These are phyloP conservation scores for Saturnispora sekii DNA, from an alignment of 805 yeast species.

Conservation along the genomic window DNA sequence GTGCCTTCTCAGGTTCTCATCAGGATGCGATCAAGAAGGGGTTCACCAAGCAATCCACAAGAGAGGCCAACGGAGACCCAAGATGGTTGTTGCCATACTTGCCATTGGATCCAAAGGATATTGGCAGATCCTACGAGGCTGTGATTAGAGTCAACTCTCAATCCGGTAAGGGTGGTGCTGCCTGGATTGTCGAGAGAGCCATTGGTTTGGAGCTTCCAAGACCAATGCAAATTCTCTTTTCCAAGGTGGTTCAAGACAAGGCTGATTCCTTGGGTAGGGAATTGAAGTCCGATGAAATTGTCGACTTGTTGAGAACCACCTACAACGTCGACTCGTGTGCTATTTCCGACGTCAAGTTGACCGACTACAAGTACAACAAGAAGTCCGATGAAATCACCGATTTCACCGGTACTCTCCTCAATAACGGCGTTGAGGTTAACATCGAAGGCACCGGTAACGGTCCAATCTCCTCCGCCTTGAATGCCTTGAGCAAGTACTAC, in stretches of 20 bases:
- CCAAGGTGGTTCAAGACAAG: slow-evolving; percentile 48
- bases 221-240: slow-evolving; percentile 58
- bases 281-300: slow-evolving; percentile 57
- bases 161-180: slow-evolving; percentile 85
- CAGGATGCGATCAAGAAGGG: slow-evolving; percentile 32
- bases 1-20: slow-evolving; percentile 61
- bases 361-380: slow-evolving; percentile 33
- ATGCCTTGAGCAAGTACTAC: slow-evolving; percentile 47
- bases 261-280: slow-evolving; percentile 66
- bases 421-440: slow-evolving; percentile 26
- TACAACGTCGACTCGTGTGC: slow-evolving; percentile 40
- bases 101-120: slow-evolving; percentile 74
- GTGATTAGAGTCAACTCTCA: slow-evolving; percentile 78
- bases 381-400: slow-evolving; percentile 32
- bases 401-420: slow-evolving; percentile 32
- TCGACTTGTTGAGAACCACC: slow-evolving; percentile 41
- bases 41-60: slow-evolving; percentile 38
- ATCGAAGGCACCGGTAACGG: slow-evolving; percentile 64
- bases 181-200: slow-evolving; percentile 66
- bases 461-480: slow-evolving; percentile 64
- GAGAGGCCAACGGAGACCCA: slow-evolving; percentile 38
- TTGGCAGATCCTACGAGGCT: slow-evolving; percentile 74
- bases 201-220: slow-evolving; percentile 69
- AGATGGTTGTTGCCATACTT: slow-evolving; percentile 67
- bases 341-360: slow-evolving; percentile 26